Evolutionary conservation across 2,329 filamentous ascomycete genomes (phyloP).

Genomic region (Neoarthrinium moseri): DNA sequence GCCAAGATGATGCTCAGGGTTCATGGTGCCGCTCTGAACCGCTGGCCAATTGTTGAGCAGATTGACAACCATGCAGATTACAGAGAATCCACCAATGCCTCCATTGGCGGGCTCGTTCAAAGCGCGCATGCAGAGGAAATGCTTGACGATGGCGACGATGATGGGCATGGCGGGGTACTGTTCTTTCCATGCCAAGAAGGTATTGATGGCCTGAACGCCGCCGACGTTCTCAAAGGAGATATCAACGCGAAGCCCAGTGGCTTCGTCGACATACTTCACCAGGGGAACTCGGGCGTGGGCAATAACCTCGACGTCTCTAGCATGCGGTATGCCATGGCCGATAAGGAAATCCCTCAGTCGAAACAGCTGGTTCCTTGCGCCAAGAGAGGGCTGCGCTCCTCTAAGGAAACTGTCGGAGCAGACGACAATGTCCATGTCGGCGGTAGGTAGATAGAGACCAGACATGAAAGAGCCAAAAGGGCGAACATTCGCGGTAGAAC

Average conservation of each 20-base stretch:
- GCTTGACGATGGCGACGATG: constrained; percentile 86
- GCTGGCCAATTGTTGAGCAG: constrained; percentile 79
- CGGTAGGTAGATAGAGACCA: constrained; percentile 67
- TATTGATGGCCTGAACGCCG: constrained; percentile 76
- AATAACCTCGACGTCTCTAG: constrained; percentile 66
- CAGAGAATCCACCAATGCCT: constrained; percentile 89
- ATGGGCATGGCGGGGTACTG: constrained; percentile 83
- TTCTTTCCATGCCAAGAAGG: constrained; percentile 76
- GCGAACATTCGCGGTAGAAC: constrained; percentile 61
- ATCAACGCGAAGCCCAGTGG: constrained; percentile 82
- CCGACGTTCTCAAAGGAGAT: constrained; percentile 92
- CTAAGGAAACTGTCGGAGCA: constrained; percentile 59
- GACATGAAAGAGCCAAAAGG: constrained; percentile 95
- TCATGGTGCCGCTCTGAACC: constrained; percentile 58
- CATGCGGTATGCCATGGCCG: constrained; percentile 53
- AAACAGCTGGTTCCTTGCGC: constrained; percentile 56
- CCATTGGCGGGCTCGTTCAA: constrained; percentile 90
- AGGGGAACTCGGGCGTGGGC: constrained; percentile 80
- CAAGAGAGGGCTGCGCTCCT: constrained; percentile 47
- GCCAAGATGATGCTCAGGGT: constrained; percentile 68
- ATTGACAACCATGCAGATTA: constrained; percentile 90
- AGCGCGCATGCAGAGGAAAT: constrained; percentile 84
- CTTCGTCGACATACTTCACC: constrained; percentile 81
- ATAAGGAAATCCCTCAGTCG: constrained; percentile 62
- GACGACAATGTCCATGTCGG: constrained; percentile 92